Conservation (phyloP, 768 basidiomycete genomes). For the Boletus subparvulus region DNA sequence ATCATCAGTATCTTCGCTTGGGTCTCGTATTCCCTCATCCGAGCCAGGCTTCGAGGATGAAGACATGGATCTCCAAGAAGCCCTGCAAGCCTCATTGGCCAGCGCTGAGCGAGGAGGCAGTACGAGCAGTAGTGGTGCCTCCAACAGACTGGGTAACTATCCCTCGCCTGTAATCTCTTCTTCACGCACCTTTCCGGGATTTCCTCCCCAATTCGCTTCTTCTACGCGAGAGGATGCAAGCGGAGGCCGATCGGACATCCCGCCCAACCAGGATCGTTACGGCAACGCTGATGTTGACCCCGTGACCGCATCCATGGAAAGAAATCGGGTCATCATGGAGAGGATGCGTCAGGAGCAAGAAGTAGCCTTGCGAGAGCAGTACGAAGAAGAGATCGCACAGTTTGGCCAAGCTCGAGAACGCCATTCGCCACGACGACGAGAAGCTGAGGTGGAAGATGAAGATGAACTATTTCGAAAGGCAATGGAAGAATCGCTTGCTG, state of each 20-base stretch:
- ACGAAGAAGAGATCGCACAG: slow-evolving; percentile 41
- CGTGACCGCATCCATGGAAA: slow-evolving; percentile 65
- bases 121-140: slow-evolving; percentile 5
- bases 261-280: slow-evolving; percentile 32
- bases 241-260: slow-evolving; percentile 17
- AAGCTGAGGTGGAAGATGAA: slow-evolving; percentile 41
- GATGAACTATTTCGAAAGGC: slow-evolving; percentile 55
- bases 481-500: slow-evolving; percentile 29
- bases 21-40: slow-evolving; percentile 7
- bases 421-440: slow-evolving; percentile 2
- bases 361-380: slow-evolving; percentile 59
- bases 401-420: slow-evolving; percentile 19
- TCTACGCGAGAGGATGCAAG: slow-evolving; percentile 16
- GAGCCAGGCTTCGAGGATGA: slow-evolving; percentile 65
- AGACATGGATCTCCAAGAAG: slow-evolving; percentile 85
- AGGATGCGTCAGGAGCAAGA: slow-evolving; percentile 68
- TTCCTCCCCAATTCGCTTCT: slow-evolving; percentile 11
- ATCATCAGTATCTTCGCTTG: slow-evolving; percentile 31
- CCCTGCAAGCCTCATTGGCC: slow-evolving; percentile 77
- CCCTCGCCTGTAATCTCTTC: slow-evolving; percentile 26
- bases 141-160: slow-evolving; percentile 15
- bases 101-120: slow-evolving; percentile 11
- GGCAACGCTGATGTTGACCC: slow-evolving; percentile 45
- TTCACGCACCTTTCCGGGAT: slow-evolving; percentile 28
- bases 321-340: slow-evolving; percentile 58